phyloP scores from a whole-genome alignment of 2,329 filamentous ascomycete genomes.

The Beauveria bassiana region DNA sequence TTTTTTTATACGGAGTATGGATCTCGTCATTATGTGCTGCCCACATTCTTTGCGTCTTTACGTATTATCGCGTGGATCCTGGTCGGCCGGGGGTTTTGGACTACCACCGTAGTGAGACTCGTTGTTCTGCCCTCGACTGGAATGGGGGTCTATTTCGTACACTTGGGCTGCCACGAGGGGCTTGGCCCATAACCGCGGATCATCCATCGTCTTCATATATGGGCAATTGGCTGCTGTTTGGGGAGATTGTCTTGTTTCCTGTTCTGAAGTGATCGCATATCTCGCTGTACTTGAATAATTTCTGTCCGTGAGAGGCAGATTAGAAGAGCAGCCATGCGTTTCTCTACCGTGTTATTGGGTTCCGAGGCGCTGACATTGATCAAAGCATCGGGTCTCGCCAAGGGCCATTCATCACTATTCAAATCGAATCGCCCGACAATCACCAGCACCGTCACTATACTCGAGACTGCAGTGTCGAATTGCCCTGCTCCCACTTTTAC shows the following conservation, averaged over 20 bases:
- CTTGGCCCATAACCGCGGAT: not conserved
- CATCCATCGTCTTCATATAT: not conserved
- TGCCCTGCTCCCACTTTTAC: not conserved
- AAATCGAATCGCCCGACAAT: not conserved
- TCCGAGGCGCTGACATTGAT: not conserved
- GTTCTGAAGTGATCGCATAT: not conserved
- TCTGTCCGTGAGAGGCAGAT: not conserved
- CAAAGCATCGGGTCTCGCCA: not conserved
- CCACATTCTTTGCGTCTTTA: not conserved
- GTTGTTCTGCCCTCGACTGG: conserved; percentile 1
- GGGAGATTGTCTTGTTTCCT: not conserved
- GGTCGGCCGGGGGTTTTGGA: not conserved
- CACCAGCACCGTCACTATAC: not conserved
- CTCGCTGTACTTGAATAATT: not conserved
- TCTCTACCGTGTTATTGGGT: not conserved
- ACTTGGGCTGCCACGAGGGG: not conserved
- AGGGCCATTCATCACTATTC: not conserved
- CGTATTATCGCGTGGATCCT: not conserved
- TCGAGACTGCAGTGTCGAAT: not conserved
- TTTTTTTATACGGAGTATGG: not conserved
- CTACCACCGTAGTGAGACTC: not conserved
- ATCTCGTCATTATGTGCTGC: not conserved
- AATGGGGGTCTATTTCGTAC: conserved; percentile 1
- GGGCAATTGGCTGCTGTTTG: not conserved
- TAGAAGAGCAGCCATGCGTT: not conserved